phyloP scores from a whole-genome alignment of 805 yeast species.

The Candida lessepsii region DNA sequence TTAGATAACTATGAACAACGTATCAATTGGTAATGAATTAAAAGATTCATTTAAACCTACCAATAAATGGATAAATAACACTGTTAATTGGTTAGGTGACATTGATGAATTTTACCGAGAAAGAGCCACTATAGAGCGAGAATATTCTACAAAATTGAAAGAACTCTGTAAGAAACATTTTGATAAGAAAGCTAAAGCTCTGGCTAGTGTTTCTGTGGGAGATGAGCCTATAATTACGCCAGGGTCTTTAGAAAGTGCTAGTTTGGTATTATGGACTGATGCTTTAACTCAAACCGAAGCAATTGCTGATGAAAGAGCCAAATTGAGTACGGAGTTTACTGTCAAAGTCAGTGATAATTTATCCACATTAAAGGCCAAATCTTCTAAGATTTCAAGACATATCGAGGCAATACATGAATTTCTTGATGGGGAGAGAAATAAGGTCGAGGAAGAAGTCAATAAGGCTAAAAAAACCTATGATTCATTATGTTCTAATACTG shows the following conservation, averaged over 20 bases:
- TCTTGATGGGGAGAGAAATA: constrained; percentile 46
- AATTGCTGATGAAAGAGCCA: constrained; percentile 63
- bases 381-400: constrained; percentile 52
- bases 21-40: constrained; percentile 65
- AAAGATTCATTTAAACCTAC: constrained; percentile 80
- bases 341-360: constrained; percentile 62
- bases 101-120: constrained; percentile 82
- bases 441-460: constrained; percentile 53
- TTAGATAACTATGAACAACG: not conserved
- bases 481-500: constrained; percentile 75
- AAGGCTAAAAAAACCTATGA: constrained; percentile 79
- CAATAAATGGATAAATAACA: constrained; percentile 73
- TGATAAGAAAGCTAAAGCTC: constrained; percentile 68
- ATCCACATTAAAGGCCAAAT: constrained; percentile 49
- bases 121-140: constrained; percentile 78
- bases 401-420: constrained; percentile 62
- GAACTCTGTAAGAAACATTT: constrained; percentile 66
- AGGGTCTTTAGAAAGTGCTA: constrained; percentile 87
- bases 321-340: constrained; percentile 59
- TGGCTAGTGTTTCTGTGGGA: constrained; percentile 79
- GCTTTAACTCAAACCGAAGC: constrained; percentile 79
- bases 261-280: constrained; percentile 87
- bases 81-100: constrained; percentile 73
- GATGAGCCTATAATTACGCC: constrained; percentile 90
- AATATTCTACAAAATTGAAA: constrained; percentile 68